Conservation (phyloP, 2,329 filamentous ascomycete species). For the Seiridium cupressi region DNA sequence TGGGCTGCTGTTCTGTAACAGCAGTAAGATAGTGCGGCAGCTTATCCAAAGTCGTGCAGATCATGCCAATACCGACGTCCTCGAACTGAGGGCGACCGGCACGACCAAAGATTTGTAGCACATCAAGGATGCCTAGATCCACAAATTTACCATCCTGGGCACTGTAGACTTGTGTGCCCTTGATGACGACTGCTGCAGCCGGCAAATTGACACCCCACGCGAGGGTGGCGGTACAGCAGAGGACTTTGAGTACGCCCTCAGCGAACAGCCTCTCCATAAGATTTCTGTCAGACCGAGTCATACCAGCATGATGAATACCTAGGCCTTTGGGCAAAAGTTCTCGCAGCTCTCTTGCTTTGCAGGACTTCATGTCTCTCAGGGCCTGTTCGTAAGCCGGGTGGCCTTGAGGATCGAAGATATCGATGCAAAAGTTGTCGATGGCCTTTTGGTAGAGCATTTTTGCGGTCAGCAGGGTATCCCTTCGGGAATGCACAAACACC, state of each 20-base stretch:
- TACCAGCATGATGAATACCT: constrained; percentile 94
- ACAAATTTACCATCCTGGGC: constrained; percentile 95
- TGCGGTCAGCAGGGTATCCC: constrained; percentile 88
- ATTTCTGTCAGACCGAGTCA: constrained; percentile 92
- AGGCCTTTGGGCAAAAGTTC: constrained; percentile 89
- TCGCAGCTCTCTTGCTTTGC: constrained; percentile 80
- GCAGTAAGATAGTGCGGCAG: constrained; percentile 87
- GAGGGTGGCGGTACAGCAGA: constrained; percentile 96
- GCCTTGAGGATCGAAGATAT: constrained; percentile 77
- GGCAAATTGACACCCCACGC: constrained; percentile 99
- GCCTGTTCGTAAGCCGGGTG: constrained; percentile 81
- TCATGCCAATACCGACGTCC: constrained; percentile 96
- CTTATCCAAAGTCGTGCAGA: constrained; percentile 94
- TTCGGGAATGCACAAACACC: constrained; percentile 97
- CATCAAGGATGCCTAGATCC: constrained; percentile 92
- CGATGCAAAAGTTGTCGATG: constrained; percentile 71
- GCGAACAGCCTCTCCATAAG: constrained; percentile 91
- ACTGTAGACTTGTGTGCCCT: constrained; percentile 96
- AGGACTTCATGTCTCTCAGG: constrained; percentile 79
- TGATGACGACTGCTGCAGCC: constrained; percentile 94
- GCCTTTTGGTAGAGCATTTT: constrained; percentile 86
- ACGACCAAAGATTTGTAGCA: constrained; percentile 97
- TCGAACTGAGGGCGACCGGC: constrained; percentile 97
- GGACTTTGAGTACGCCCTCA: constrained; percentile 90
- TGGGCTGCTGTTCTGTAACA: constrained; percentile 93